phyloP scores from a whole-genome alignment of 345 rosid species.

The Psidium friedrichsthalianum region DNA sequence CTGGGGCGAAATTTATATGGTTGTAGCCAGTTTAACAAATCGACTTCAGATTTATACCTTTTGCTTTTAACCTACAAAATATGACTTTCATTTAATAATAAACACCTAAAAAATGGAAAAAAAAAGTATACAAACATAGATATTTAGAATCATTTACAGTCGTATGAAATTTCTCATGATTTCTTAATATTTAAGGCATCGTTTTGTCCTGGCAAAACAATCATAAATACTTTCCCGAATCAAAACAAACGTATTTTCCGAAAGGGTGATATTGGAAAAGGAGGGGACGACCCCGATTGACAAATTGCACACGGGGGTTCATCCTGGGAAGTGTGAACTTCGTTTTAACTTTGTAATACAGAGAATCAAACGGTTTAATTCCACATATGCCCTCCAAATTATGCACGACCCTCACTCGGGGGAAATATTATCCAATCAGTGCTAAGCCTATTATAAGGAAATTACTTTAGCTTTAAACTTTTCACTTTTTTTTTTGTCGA shows the following conservation, averaged over 20 bases:
- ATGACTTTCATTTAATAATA: background rate
- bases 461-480: background rate
- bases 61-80: background rate
- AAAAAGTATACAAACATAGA: background rate
- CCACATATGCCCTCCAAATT: background rate
- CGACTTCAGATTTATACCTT: background rate
- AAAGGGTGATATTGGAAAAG: background rate
- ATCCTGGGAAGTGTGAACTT: no score
- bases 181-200: background rate
- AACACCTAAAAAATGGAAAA: background rate
- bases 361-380: background rate
- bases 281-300: background rate
- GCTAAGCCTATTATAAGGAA: fast-evolving
- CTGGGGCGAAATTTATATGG: background rate
- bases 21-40: background rate
- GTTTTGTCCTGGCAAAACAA: background rate
- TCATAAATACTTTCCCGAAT: background rate
- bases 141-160: background rate
- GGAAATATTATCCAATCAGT: background rate
- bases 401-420: background rate
- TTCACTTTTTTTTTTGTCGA: background rate
- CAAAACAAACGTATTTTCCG: background rate
- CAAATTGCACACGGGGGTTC: background rate
- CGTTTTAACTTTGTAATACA: background rate
- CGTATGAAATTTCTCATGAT: background rate